Evolutionary conservation across 23 red algal species (phyloP).

Genomic region (Agarophyton chilense): DNA sequence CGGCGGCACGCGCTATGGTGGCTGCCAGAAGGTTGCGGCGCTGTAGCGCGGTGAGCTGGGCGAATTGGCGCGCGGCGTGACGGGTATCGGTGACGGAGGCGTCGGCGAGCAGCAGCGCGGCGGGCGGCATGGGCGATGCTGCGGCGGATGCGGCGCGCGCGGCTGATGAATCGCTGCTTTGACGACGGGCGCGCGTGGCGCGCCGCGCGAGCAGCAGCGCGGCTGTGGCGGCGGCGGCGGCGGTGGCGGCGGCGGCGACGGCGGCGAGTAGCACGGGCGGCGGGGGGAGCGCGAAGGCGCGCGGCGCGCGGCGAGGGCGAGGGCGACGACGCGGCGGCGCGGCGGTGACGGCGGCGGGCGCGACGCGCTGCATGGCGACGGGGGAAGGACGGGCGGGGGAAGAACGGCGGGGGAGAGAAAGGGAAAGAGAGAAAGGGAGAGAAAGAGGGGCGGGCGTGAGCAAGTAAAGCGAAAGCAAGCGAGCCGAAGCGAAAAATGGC

Average conservation of each 20-base stretch:
- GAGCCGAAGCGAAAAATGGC: too few relatives aligned
- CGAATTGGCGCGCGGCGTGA: background rate
- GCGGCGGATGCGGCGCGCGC: too few relatives aligned
- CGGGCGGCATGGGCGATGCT: background rate
- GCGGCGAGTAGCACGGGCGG: slow-evolving; percentile 7
- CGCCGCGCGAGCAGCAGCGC: slow-evolving; percentile 15
- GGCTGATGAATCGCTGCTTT: too few relatives aligned
- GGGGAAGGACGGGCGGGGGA: too few relatives aligned
- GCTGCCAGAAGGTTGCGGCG: slow-evolving; percentile 20
- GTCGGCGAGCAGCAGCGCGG: background rate
- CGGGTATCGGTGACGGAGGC: background rate
- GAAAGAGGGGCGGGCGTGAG: too few relatives aligned
- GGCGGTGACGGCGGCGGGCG: background rate
- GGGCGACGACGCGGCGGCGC: background rate
- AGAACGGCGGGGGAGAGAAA: too few relatives aligned
- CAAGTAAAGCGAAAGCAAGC: too few relatives aligned
- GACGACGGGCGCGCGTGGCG: background rate
- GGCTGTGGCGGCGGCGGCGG: background rate
- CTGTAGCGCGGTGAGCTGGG: slow-evolving; percentile 3
- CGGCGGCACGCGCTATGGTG: slow-evolving; percentile 10
- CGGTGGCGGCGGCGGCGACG: background rate
- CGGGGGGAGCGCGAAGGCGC: slow-evolving; percentile 2
- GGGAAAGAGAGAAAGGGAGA: too few relatives aligned
- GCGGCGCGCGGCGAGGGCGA: background rate
- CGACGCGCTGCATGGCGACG: background rate